phyloP scores from a whole-genome alignment of 371 early-diverging fungal genomes.

The Neoconidiobolus thromboides region DNA sequence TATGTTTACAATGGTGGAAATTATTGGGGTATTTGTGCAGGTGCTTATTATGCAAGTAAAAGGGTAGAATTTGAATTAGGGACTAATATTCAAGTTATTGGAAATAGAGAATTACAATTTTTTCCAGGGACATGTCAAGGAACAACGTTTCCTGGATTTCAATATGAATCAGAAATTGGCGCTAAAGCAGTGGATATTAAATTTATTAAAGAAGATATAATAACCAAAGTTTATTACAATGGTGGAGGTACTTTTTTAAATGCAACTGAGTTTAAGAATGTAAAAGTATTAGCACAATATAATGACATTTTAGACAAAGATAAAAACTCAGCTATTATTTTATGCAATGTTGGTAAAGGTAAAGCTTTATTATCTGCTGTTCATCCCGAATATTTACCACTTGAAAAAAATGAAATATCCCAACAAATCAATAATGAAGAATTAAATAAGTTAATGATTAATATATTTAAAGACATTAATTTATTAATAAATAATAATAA shows the following conservation, averaged over 20 bases:
- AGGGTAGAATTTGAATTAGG: constrained; percentile 61
- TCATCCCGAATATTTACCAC: constrained; percentile 37
- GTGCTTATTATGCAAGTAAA: constrained; percentile 63
- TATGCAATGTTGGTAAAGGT: constrained; percentile 38
- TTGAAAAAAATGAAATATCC: too few relatives aligned
- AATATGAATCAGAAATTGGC: constrained; percentile 57
- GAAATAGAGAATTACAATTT: constrained; percentile 49
- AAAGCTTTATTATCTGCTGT: constrained; percentile 40
- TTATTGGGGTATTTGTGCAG: constrained; percentile 86
- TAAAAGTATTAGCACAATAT: constrained; percentile 39
- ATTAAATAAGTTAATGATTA: too few relatives aligned
- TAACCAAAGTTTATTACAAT: constrained; percentile 33
- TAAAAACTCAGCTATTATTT: constrained; percentile 23
- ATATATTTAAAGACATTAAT: too few relatives aligned
- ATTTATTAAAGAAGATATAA: background rate
- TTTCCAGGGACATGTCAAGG: constrained; percentile 54
- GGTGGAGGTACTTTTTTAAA: constrained; percentile 52
- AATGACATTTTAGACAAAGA: constrained; percentile 15
- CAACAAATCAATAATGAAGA: too few relatives aligned
- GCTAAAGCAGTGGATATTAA: constrained; percentile 13
- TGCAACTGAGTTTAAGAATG: constrained; percentile 13
- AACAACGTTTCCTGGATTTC: constrained; percentile 52
- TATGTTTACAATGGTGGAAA: constrained; percentile 67
- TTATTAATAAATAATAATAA: too few relatives aligned
- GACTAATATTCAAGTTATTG: constrained; percentile 39